phyloP scores from a whole-genome alignment of 768 basidiomycete genomes.

The Ramaria rubella region DNA sequence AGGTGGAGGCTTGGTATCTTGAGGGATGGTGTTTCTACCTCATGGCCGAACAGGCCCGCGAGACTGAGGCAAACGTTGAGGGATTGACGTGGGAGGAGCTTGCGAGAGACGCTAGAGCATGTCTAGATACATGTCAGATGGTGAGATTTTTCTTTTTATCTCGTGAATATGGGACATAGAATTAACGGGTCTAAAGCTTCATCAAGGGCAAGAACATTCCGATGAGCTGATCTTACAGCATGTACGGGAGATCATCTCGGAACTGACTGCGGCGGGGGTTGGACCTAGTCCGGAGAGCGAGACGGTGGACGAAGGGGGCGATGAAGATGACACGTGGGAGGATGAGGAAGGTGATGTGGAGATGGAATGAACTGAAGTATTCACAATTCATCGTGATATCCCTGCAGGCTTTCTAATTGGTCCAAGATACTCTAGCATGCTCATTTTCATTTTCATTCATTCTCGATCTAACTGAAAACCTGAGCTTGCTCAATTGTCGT shows the following conservation, averaged over 20 bases:
- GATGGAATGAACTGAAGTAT: constrained; percentile 34
- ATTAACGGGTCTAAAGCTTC: constrained; percentile 44
- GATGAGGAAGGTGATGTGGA: constrained; percentile 41
- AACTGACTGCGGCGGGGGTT: constrained; percentile 63
- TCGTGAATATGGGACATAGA: too few species aligned
- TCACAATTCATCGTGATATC: too few species aligned
- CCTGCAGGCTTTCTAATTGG: too few species aligned
- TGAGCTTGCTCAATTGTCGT: too few species aligned
- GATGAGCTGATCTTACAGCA: constrained; percentile 75
- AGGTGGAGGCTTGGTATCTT: constrained; percentile 89
- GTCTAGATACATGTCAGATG: constrained; percentile 75
- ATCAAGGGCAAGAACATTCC: constrained; percentile 62
- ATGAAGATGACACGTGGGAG: constrained; percentile 43
- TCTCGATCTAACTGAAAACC: too few species aligned
- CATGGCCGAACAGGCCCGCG: constrained; percentile 65
- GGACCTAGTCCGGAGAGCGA: constrained; percentile 47
- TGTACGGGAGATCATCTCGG: constrained; percentile 61
- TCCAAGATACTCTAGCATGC: too few species aligned
- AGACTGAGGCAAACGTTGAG: constrained; percentile 38
- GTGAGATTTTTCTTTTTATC: constrained; percentile 33
- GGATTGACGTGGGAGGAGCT: constrained; percentile 65
- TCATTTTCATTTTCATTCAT: too few species aligned
- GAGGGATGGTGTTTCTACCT: constrained; percentile 93
- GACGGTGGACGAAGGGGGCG: constrained; percentile 45
- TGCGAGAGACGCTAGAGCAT: constrained; percentile 69